These are phyloP conservation scores for Dactylellina parvicollis DNA, from an alignment of 2,329 filamentous ascomycete species.

Conservation along the genomic window DNA sequence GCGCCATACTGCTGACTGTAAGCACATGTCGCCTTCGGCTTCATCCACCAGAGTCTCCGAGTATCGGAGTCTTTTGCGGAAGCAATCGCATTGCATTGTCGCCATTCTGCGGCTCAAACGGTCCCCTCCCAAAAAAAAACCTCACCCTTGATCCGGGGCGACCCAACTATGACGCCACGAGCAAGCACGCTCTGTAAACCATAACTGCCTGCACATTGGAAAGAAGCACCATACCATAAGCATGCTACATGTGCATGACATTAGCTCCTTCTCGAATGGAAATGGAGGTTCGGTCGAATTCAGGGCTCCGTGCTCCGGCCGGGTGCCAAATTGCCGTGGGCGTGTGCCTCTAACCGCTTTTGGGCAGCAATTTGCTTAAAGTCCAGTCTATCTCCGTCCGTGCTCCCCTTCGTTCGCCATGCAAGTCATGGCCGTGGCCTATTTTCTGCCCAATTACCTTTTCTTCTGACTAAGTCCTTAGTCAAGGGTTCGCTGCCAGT, in stretches of 20 bases:
- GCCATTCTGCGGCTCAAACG: slow-evolving; percentile 15
- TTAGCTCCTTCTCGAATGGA: slow-evolving; percentile 1
- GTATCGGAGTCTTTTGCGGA: too few relatives aligned
- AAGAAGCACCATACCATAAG: background rate
- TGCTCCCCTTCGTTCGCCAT: background rate
- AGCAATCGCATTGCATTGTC: background rate
- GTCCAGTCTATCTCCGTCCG: slow-evolving; percentile 24
- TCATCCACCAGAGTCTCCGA: background rate
- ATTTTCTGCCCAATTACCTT: slow-evolving; percentile 1
- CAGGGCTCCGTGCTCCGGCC: slow-evolving; percentile 43
- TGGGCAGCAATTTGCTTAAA: slow-evolving; percentile 7
- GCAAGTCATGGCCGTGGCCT: background rate
- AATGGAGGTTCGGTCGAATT: slow-evolving; percentile 12
- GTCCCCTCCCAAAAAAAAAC: background rate
- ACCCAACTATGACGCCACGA: slow-evolving; percentile 9
- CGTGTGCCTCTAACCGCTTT: slow-evolving; percentile 3
- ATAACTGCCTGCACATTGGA: too few relatives aligned
- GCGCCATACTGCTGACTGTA: background rate
- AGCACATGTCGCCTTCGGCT: background rate
- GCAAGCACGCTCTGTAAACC: background rate
- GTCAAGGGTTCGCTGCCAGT: slow-evolving; percentile 38
- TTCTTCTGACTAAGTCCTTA: slow-evolving; percentile 48
- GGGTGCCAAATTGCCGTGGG: slow-evolving; percentile 16
- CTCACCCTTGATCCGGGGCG: background rate
- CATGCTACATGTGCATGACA: slow-evolving; percentile 10